Base-by-base conservation (phyloP, 2,329 filamentous ascomycete genomes). In the Colletotrichum sp. region DNA sequence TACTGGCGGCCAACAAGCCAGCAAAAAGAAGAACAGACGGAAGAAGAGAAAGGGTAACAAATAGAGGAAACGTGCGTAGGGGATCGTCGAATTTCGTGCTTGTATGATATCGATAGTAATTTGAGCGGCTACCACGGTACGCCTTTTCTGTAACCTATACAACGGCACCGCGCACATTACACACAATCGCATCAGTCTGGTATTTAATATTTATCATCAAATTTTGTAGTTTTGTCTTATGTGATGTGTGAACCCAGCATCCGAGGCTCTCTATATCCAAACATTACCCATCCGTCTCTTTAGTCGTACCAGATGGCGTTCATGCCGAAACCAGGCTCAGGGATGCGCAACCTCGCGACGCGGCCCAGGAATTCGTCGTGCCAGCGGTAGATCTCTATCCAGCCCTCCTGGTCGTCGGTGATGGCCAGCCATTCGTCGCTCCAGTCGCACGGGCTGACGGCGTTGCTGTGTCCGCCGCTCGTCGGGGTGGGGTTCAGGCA, bases 241-340 rank as follows among this genome's bases (percentile, higher is more conserved):
- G 16, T 36, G 59, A 52, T 5, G 44, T 52, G n/a, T 21, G 44
- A 52, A 52, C 44, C 28, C n/a, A 24, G 28, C 59, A 63, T 59
- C 30, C n/a, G 59, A n/a, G 44, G 44, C 44, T 52, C 26, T 62
- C 26, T 63, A 63, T 63, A 32, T 63, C 28, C 28, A 63, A 24
- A 21, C 9, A 36, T 63, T 32, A 30, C 16, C 32, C 18, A 32
- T 39, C 21, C 36, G 1, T 32, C n/a, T 26, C 15, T 18, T 57
- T 77, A 87, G 74, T 98, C 94, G 84, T 97, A 97, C 95, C 95
- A 98, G 78, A 98, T 96, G n/a, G 95, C 95, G 86, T 98, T 98
- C 95, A 98, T 98, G 3, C 95, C 95, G 83, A 98, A 98, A 2
- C 95, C 95, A n/a, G 94, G 95, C 87, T 98, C 95, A 8, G 93